Percentiles rank a stretch among this genome's conserved stretches.
Evolutionary conservation across 257 asterid genomes (phyloP).

Genomic region (Avicennia marina): DNA sequence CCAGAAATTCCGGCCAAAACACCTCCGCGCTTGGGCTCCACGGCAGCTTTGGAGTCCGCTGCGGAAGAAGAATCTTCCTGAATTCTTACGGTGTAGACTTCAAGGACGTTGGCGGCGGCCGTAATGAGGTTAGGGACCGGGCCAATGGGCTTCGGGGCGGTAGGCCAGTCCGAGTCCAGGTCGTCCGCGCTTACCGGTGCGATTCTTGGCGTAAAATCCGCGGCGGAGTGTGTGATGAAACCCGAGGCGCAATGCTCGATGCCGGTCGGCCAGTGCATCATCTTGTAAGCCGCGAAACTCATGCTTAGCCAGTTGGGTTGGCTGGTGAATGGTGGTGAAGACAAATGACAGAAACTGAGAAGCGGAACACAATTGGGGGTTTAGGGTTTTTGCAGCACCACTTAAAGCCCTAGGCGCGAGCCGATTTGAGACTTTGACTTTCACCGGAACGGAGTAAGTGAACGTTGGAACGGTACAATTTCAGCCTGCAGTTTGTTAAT

Average conservation of each 20-base stretch:
- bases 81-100: conserved; percentile 65
- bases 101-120: conserved; percentile 76
- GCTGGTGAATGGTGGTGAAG: background rate
- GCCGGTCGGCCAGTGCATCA: conserved; percentile 93
- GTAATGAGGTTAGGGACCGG: conserved; percentile 78
- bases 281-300: conserved; percentile 88
- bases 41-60: conserved; percentile 34
- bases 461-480: background rate
- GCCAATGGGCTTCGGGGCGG: conserved; percentile 53
- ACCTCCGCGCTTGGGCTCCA: conserved; percentile 76
- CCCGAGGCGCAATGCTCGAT: conserved; percentile 89
- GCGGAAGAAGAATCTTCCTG: conserved; percentile 49
- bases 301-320: conserved; percentile 26
- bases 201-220: conserved; percentile 48
- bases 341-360: background rate
- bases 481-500: too few species aligned
- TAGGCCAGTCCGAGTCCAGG: conserved; percentile 68
- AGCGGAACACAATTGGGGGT: conserved; percentile 3
- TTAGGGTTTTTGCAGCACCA: conserved; percentile 34
- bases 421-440: conserved; percentile 2
- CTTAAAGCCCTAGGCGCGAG: conserved; percentile 26
- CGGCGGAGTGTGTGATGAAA: conserved; percentile 66
- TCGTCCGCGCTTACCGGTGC: conserved; percentile 54
- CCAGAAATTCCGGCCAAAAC: conserved; percentile 77
- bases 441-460: background rate